These are phyloP conservation scores for Passiflora organensis DNA, from an alignment of 345 rosid genomes.

Conservation along the genomic window DNA sequence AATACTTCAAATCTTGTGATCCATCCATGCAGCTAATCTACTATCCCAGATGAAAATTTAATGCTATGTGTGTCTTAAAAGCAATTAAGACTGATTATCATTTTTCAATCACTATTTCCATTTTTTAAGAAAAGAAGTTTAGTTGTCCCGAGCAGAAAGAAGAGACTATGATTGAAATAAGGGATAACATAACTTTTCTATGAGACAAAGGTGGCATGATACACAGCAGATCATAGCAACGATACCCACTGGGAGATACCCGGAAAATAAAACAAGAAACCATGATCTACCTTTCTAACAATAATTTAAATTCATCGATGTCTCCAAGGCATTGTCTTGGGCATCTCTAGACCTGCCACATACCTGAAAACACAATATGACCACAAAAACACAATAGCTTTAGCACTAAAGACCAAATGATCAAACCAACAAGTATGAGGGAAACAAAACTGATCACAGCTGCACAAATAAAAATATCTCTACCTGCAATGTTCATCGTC, in stretches of 20 bases:
- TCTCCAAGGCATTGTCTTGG: constrained; percentile 18
- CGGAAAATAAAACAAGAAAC: constrained; percentile 25
- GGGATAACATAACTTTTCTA: constrained; percentile 40
- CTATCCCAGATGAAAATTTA: too few relatives aligned
- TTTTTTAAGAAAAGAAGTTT: too few relatives aligned
- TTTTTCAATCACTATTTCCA: too few relatives aligned
- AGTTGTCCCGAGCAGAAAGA: constrained; percentile 15
- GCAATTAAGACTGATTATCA: too few relatives aligned
- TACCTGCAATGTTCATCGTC: constrained; percentile 63
- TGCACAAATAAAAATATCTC: not conserved
- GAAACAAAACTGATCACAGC: not conserved
- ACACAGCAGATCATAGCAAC: constrained; percentile 45
- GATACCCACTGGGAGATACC: constrained; percentile 30
- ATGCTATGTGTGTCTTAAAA: too few relatives aligned
- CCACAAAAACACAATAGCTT: too few relatives aligned
- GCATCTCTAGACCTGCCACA: constrained; percentile 28
- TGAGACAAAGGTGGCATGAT: constrained; percentile 44
- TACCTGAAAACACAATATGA: not conserved
- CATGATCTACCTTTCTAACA: constrained; percentile 44
- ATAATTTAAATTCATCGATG: constrained; percentile 20
- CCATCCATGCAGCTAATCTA: too few relatives aligned
- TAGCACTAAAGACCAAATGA: not conserved
- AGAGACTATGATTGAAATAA: constrained; percentile 15
- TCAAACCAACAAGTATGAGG: not conserved
- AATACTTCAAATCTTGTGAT: constrained; percentile 22